Base-by-base conservation (phyloP, 352 stramenopile genomes). In the Globisporangium camurandrum region DNA sequence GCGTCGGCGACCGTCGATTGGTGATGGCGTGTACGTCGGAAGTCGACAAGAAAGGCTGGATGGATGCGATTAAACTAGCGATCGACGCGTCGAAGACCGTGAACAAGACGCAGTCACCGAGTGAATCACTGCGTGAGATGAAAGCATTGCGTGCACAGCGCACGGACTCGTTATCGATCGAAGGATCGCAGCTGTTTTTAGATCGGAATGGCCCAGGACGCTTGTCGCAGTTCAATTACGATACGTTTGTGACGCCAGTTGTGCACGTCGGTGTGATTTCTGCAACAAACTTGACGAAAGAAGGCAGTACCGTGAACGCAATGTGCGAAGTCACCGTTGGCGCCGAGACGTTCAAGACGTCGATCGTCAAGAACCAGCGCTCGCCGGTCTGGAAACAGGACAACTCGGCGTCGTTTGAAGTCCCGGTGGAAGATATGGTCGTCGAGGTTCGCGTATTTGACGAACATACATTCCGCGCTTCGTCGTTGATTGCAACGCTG, bases 371-470 rank as follows among this genome's bases (percentile, higher is more conserved):
- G 50, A 72, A 71, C 45, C 78, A 91, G 46, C 76, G 79, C 14
- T 93, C 82, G 12, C 82, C 82, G 14, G 82, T 91, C n/a, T 93
- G 79, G 82, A 83, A 85, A 26, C 79, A 89, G 45, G 82, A 91
- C 47, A 93, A 93, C 55, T 84, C 73, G 2, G 82, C 79, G 31
- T 88, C 82, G 7, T 93, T 93, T 37, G 82, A 90, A 57, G 82
- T 67, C 0, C 76, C 68, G 2, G 82, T 56, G 38, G 75, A 93
- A 49, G 79, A 91, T 26, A 90, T 84, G 70, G 82, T 87, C 24
- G 67, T 93, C 33, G 82, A 93, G 55, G 75, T 93, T 34, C 82
- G 82, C 49, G 71, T 93, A 20, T 91, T 88, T 44, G 72, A 93
- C 38, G 75, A 91, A 43, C 82, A 90, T 53, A 61, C 89, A 26